Evolutionary conservation across 2,329 filamentous ascomycete genomes (phyloP).

Genomic region (Stromatinia cepivora): DNA sequence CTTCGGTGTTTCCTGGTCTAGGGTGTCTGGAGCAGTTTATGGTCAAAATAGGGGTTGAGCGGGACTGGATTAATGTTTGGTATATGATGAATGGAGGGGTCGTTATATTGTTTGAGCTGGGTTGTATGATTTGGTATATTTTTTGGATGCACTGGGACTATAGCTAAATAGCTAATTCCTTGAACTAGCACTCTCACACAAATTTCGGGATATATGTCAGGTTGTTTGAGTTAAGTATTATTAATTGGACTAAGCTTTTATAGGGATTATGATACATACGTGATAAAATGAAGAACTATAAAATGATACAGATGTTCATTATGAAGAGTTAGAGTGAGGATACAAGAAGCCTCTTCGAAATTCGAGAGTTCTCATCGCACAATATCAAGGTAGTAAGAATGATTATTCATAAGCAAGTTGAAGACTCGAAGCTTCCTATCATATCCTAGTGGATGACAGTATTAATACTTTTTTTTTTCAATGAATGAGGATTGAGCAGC

Average conservation of each 20-base stretch:
- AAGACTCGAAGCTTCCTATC: too few species aligned
- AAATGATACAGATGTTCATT: too few species aligned
- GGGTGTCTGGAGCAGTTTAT: neutral
- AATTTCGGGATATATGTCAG: neutral
- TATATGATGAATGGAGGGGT: neutral
- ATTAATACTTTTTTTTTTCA: too few species aligned
- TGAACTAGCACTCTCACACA: neutral
- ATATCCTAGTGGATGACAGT: too few species aligned
- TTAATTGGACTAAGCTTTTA: neutral
- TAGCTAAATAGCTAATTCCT: neutral
- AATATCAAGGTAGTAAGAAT: neutral
- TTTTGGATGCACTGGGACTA: neutral
- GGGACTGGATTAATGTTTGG: neutral
- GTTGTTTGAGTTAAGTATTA: neutral
- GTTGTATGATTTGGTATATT: too few species aligned
- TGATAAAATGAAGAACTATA: too few species aligned
- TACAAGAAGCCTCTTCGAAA: too few species aligned
- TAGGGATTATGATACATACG: neutral
- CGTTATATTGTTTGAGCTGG: neutral
- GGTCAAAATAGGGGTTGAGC: neutral
- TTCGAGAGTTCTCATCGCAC: too few species aligned
- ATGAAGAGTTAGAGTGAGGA: too few species aligned
- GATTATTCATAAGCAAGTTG: neutral
- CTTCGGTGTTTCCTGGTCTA: neutral
- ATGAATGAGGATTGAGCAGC: too few species aligned